A percentile compares a stretch with the other conserved stretches of the same genome.
These are phyloP conservation scores for Symbiotaphrina buchneri DNA, from an alignment of 495 filamentous ascomycete species.

Conservation along the genomic window DNA sequence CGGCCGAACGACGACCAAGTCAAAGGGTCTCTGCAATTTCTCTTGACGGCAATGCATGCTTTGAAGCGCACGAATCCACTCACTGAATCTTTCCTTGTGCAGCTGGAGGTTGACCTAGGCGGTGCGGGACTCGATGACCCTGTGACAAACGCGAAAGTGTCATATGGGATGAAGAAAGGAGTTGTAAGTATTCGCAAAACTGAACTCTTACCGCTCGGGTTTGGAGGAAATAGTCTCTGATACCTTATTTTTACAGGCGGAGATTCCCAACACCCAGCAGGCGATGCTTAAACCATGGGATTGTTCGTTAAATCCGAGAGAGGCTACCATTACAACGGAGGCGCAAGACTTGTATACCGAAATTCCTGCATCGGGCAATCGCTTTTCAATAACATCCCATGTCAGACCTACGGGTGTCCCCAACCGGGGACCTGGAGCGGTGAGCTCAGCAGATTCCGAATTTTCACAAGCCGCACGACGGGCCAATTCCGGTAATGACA, in stretches of 20 bases:
- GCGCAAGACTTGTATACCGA: too few species aligned
- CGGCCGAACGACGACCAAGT: slow-evolving; percentile 67
- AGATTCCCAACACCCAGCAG: background rate
- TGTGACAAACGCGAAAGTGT: background rate
- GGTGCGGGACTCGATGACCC: slow-evolving; percentile 18
- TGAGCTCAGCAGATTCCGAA: too few species aligned
- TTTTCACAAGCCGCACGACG: too few species aligned
- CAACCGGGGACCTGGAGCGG: too few species aligned
- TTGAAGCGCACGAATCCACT: slow-evolving; percentile 76
- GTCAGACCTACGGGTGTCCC: too few species aligned
- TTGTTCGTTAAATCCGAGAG: background rate
- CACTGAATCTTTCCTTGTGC: slow-evolving; percentile 85
- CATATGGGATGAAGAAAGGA: background rate
- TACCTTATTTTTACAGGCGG: background rate
- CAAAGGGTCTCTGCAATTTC: slow-evolving; percentile 65
- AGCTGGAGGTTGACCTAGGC: slow-evolving; percentile 81
- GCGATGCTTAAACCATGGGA: background rate
- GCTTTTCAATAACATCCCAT: too few species aligned
- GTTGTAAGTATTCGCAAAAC: background rate
- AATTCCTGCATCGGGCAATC: too few species aligned
- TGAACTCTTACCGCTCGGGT: background rate
- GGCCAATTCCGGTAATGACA: too few species aligned
- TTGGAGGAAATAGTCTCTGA: background rate
- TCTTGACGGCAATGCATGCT: slow-evolving; percentile 72
- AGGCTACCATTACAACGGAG: too few species aligned